Evolutionary conservation across 495 filamentous ascomycete species (phyloP), one percentile per base, ranked within the genome.

Genomic region (Sordaria brevicollis): DNA sequence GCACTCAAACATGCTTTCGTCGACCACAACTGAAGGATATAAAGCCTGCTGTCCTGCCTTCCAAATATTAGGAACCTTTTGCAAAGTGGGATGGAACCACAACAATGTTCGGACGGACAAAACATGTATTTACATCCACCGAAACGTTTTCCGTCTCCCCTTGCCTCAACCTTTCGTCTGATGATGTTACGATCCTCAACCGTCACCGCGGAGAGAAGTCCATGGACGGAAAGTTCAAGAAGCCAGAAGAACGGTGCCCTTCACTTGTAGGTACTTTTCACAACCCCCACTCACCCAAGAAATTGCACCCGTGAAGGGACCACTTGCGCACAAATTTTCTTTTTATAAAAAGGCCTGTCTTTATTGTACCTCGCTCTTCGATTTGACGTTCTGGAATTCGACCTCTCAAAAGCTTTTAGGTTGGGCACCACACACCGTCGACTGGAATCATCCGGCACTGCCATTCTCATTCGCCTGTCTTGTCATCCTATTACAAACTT

Each of bases 61-160:
- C 49, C 0, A 31, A 4, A 31, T 1, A 31, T 1, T 6, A 3
- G 0, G 11, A 4, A 62, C 49, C 8, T 57, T 0, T 7, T 5
- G 10, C 43, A 0, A 1, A 57, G 3, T 10, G 15, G 15, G 1
- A 7, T 11, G 5, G 29, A 29, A 29, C 7, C 5, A 2, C 2
- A 0, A 9, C 43, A 62, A 62, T 62, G 49, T 6, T 17, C 5
- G 4, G 25, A 0, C 8, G 2, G 49, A 62, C 49, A 62, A 29
- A 13, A 3, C 49, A 1, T 13, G 49, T 62, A 62, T 15, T 8
- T 17, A 31, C 5, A 6, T 4, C 17, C 49, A 31, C 49, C 4
- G 1, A 25, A 0, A 29, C 1, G 0, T 13, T 17, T 31, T 33
- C 13, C 0, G 0, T 15, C 0, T 17, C 4, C 0, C 0, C 25